These are phyloP conservation scores for Endotrypanum monterogeii DNA, from an alignment of 208 protist species.

Conservation along the genomic window DNA sequence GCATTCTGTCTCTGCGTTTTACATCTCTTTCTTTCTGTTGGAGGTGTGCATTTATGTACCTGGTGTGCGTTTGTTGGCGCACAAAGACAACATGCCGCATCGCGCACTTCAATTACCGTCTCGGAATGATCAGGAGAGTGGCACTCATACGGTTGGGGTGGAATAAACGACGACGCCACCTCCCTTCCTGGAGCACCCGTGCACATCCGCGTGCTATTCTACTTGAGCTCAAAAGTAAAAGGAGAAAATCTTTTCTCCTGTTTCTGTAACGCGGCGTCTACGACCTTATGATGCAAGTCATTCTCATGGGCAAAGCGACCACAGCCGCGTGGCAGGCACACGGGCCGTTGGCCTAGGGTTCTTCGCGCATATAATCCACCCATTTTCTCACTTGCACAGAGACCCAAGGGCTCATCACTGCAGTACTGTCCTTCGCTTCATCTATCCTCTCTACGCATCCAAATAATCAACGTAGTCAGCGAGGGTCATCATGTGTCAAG, in stretches of 20 bases:
- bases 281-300: background rate
- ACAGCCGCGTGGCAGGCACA: background rate
- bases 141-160: background rate
- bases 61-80: background rate
- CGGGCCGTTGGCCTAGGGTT: background rate
- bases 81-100: background rate
- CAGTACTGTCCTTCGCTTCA: background rate
- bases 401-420: background rate
- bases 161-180: background rate
- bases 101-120: background rate
- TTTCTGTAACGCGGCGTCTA: background rate
- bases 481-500: too few species aligned
- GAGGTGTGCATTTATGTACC: background rate
- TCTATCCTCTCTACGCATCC: background rate
- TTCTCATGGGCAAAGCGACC: background rate
- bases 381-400: background rate
- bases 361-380: background rate
- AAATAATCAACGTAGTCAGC: background rate
- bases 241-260: background rate
- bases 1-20: background rate
- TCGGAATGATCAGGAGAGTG: background rate
- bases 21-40: background rate
- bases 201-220: background rate
- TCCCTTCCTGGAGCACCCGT: background rate
- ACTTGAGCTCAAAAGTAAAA: background rate